phyloP scores from a whole-genome alignment of 805 yeast species.

The Clavispora asparagi region DNA sequence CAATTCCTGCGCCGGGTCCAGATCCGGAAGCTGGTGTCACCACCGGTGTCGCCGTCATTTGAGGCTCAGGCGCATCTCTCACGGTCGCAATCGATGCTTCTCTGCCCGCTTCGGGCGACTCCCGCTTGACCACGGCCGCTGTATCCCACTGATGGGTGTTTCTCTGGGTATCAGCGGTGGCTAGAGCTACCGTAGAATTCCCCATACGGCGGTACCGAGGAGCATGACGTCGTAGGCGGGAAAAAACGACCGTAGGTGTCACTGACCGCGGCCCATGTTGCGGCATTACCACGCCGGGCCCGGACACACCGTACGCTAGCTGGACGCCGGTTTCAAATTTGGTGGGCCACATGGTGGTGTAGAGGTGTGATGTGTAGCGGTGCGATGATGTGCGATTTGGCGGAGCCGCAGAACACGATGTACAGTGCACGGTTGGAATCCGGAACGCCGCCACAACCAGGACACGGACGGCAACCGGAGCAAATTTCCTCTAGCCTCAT shows the following conservation, averaged over 20 bases:
- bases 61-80: no score
- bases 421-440: no score
- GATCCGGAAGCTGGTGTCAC: no score
- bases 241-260: constrained; percentile 4
- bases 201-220: constrained; percentile 8
- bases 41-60: no score
- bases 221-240: constrained; percentile 8
- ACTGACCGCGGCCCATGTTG: background rate
- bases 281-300: constrained; percentile 7
- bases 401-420: no score
- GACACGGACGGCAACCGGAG: no score
- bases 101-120: background rate
- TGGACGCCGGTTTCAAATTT: constrained; percentile 10
- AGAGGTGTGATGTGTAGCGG: background rate
- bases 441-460: no score
- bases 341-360: constrained; percentile 13
- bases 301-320: constrained; percentile 14
- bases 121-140: background rate
- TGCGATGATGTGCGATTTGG: background rate
- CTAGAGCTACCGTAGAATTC: constrained; percentile 4
- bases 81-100: no score
- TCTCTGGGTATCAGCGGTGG: background rate
- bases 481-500: no score
- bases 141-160: background rate
- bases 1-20: no score